Percentiles rank a stretch among this genome's conserved stretches.
phyloP scores from a whole-genome alignment of 805 yeast species.

The Tetrapisispora arboricola region DNA sequence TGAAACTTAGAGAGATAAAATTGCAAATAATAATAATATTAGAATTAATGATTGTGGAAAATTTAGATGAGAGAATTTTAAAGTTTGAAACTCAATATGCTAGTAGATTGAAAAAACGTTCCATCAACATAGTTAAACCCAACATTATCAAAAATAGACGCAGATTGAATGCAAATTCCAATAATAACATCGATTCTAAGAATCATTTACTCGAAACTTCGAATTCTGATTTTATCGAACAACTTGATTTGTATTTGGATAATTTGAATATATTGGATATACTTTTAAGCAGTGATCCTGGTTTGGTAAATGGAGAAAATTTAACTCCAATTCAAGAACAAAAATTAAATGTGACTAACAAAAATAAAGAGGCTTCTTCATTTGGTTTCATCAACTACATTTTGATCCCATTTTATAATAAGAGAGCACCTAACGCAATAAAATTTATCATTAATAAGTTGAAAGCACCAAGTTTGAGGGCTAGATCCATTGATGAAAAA shows the following conservation, averaged over 20 bases:
- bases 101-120: slow-evolving; percentile 18
- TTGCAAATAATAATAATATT: slow-evolving; percentile 40
- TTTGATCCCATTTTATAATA: slow-evolving; percentile 43
- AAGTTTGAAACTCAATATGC: slow-evolving; percentile 23
- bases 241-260: slow-evolving; percentile 39
- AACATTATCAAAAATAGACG: slow-evolving; percentile 10
- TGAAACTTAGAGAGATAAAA: slow-evolving; percentile 48
- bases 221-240: slow-evolving; percentile 21
- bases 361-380: slow-evolving; percentile 31
- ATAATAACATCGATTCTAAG: slow-evolving; percentile 13
- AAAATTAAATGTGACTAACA: slow-evolving; percentile 18
- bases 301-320: slow-evolving; percentile 8
- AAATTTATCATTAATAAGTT: slow-evolving; percentile 38
- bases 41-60: slow-evolving; percentile 33
- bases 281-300: slow-evolving; percentile 28
- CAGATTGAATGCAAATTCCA: slow-evolving; percentile 16
- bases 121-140: slow-evolving; percentile 27
- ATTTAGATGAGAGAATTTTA: slow-evolving; percentile 28
- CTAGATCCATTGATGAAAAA: slow-evolving; percentile 9
- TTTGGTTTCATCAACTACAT: slow-evolving; percentile 43
- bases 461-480: slow-evolving; percentile 36
- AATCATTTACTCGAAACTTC: not conserved
- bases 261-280: slow-evolving; percentile 47
- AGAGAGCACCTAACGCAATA: slow-evolving; percentile 38
- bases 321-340: slow-evolving; percentile 12